Evolutionary conservation across 352 stramenopile genomes (phyloP).

Genomic region (Salisapilia sapeloensis): DNA sequence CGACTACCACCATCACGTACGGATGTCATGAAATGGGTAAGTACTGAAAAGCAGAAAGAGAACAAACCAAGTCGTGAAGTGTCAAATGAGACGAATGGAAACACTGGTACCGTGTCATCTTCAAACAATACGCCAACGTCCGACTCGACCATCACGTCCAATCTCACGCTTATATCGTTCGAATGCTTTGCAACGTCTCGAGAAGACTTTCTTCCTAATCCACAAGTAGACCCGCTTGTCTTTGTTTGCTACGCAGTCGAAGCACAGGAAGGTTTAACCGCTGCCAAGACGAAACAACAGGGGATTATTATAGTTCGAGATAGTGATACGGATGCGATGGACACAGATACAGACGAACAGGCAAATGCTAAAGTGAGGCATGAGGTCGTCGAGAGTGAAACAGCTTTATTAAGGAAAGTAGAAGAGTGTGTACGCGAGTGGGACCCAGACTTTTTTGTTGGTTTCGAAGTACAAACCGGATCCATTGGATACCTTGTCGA

Average conservation of each 20-base stretch:
- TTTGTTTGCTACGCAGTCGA: conserved; percentile 53
- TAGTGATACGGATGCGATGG: no score
- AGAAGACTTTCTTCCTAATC: conserved; percentile 48
- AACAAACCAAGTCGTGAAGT: no score
- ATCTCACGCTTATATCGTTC: conserved; percentile 65
- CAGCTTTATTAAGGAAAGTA: no score
- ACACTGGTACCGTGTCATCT: no score
- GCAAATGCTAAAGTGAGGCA: no score
- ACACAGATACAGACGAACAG: no score
- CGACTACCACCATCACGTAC: neutral
- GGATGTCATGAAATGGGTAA: no score
- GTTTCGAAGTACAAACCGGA: conserved; percentile 76
- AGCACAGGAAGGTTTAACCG: conserved; percentile 42
- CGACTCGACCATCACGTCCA: conserved; percentile 17
- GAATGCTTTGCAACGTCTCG: conserved; percentile 49
- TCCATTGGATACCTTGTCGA: conserved; percentile 69
- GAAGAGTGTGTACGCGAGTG: conserved; percentile 34
- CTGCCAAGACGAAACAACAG: conserved; percentile 24
- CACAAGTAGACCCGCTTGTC: conserved; percentile 36
- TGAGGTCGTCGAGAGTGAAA: no score
- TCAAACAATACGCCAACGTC: no score
- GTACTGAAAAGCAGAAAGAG: no score
- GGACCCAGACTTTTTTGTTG: conserved; percentile 82
- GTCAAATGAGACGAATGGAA: no score
- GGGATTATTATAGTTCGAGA: conserved; percentile 49